Evolutionary conservation across 2,329 filamentous ascomycete genomes (phyloP), one percentile per base, ranked within the genome.

Genomic region (Acephala macrosclerotiorum): DNA sequence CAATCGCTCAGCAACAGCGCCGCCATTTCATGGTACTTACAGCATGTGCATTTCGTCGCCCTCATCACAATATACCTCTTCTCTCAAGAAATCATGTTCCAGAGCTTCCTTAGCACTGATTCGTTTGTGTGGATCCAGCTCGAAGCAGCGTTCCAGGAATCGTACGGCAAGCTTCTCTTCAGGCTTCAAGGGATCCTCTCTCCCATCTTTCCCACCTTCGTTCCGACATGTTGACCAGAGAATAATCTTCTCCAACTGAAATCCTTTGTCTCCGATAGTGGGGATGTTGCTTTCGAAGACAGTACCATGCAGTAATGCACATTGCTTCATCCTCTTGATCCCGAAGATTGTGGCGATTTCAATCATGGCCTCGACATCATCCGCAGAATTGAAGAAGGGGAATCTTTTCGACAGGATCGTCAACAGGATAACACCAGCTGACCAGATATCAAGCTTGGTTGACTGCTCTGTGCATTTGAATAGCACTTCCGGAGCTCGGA

Each of bases 331-430:
- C 65, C 90, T 89, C 75, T 87, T 89, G 49, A 85, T 85, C 58
- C 96, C 96, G 77, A 98, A 97, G 67, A 99, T 97, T 65, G 93
- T 97, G 40, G 94, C 92, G 71, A 99, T 96, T 79, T 99, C 96
- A 71, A 99, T 95, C 86, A 97, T 91, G 60, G 96, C 96, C 76
- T 99, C 96, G 57, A 99, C 91, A 74, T 99, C 96, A 77, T 99
- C 96, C n/a, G 94, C 91, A 55, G 93, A 97, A 80, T 99, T 97
- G 84, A 99, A 99, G 80, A 99, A 99, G 1, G 96, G 96, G 74
- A 99, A 99, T 3, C 96, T 89, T 64, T 91, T 91, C 47, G 92
- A 95, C 16, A 99, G 83, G 69, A 99, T 91, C 0, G 96, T 99
- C n/a, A 99, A 84, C 2, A 99, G 85, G 63, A 99, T 97, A n/a